Conservation (phyloP, 2,329 filamentous ascomycete species). For the Onygenales sp. region DNA sequence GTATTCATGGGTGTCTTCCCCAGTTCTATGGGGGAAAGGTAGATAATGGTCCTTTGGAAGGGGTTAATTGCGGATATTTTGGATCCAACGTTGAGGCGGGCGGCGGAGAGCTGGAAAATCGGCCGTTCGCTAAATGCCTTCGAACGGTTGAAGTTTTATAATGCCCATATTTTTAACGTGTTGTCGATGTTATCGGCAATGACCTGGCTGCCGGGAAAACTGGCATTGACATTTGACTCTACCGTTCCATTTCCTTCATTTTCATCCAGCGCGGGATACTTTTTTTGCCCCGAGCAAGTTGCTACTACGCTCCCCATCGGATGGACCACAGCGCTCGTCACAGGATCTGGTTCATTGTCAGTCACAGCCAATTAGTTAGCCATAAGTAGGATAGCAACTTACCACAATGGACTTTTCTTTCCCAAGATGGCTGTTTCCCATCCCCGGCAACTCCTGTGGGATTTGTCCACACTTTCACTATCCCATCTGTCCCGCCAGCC, state of each 20-base stretch:
- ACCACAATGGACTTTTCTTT: conserved; percentile 39
- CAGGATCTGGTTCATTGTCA: conserved; percentile 29
- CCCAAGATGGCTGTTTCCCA: conserved; percentile 32
- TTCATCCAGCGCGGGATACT: conserved; percentile 13
- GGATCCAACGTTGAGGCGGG: no score
- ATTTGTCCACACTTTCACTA: conserved; percentile 41
- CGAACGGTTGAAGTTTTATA: conserved; percentile 9
- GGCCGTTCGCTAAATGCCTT: neutral
- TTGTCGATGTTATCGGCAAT: conserved; percentile 19
- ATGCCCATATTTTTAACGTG: conserved; percentile 32
- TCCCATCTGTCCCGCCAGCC: conserved; percentile 50
- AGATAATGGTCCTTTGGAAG: no score
- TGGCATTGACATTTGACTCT: neutral
- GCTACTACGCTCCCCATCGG: conserved; percentile 38
- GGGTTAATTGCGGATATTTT: no score
- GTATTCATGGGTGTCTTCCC: no score
- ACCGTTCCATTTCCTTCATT: conserved; percentile 9
- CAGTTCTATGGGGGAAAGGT: no score
- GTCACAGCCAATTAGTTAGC: neutral
- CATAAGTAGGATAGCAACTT: conserved; percentile 8
- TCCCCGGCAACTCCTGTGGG: conserved; percentile 31
- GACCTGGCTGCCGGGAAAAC: neutral
- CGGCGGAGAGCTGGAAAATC: neutral
- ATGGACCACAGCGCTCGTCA: conserved; percentile 39
- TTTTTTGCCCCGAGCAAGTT: conserved; percentile 40